These are phyloP conservation scores for Fusarium sp. DNA, from an alignment of 2,329 filamentous ascomycete species.

Conservation along the genomic window DNA sequence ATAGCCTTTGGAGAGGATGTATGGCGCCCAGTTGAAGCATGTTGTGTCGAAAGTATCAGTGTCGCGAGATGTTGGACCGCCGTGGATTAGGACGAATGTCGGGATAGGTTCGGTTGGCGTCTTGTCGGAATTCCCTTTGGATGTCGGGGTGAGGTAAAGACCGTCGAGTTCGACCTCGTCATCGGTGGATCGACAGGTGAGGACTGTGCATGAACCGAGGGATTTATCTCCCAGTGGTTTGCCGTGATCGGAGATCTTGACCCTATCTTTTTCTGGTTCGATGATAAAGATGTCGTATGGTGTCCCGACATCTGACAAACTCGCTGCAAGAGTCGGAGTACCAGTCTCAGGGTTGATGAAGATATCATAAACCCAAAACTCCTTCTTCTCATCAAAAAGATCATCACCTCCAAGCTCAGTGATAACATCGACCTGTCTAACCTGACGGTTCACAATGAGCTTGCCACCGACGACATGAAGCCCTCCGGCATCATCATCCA, in stretches of 20 bases:
- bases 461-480: conserved; percentile 12
- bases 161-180: conserved; percentile 27
- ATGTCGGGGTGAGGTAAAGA: conserved; percentile 12
- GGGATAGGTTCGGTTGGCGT: conserved; percentile 1
- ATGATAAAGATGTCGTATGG: conserved; percentile 28
- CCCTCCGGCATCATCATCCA: conserved; percentile 25
- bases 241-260: conserved; percentile 27
- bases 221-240: background rate
- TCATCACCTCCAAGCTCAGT: conserved; percentile 21
- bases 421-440: conserved; percentile 1
- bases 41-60: conserved; percentile 45
- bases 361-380: conserved; percentile 30
- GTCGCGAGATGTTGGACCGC: conserved; percentile 21
- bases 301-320: conserved; percentile 37
- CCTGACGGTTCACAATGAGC: conserved; percentile 16
- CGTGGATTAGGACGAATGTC: conserved; percentile 28
- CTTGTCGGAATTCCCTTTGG: background rate
- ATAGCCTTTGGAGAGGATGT: conserved; percentile 52
- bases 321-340: conserved; percentile 4
- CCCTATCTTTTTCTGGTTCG: background rate
- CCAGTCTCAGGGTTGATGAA: background rate
- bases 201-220: conserved; percentile 11
- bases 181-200: conserved; percentile 24
- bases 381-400: conserved; percentile 14
- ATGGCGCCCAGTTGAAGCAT: conserved; percentile 44